phyloP scores from a whole-genome alignment of 2,329 filamentous ascomycete genomes.

The Phialocephala sp. region DNA sequence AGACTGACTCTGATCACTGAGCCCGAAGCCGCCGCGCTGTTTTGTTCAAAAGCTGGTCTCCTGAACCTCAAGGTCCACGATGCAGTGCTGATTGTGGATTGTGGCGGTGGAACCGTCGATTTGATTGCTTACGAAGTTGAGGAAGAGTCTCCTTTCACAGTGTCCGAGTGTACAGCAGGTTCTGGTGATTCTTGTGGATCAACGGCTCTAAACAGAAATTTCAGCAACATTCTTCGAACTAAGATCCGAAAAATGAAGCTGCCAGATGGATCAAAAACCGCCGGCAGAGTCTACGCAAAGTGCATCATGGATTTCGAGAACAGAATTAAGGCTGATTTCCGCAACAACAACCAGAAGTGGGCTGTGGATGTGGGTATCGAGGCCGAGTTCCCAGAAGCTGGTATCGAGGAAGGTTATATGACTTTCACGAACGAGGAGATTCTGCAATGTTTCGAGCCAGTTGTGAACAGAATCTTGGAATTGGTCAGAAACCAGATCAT shows the following conservation, averaged over 20 bases:
- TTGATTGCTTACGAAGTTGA: conserved; percentile 99
- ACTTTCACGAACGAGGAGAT: conserved; percentile 99
- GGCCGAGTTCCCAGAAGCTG: conserved; percentile 95
- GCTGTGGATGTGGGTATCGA: conserved; percentile 98
- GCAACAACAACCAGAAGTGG: conserved; percentile 99
- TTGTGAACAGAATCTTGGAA: conserved; percentile 95
- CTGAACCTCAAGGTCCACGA: conserved; percentile 98
- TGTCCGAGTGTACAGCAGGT: conserved; percentile 95
- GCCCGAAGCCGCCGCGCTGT: conserved; percentile 94
- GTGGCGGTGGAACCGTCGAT: conserved; percentile 97
- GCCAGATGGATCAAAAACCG: conserved; percentile 93
- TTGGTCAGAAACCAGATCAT: conserved; percentile 98
- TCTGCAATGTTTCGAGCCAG: conserved; percentile 97
- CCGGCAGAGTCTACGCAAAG: conserved; percentile 98
- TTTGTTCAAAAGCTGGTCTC: conserved; percentile 95
- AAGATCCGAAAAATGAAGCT: conserved; percentile 99
- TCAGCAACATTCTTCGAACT: conserved; percentile 95
- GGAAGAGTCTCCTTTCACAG: conserved; percentile 95
- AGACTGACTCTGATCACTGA: conserved; percentile 93
- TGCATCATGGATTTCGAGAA: conserved; percentile 99
- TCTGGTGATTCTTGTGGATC: conserved; percentile 98
- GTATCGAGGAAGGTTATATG: conserved; percentile 99
- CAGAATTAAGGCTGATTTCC: conserved; percentile 98
- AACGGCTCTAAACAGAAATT: conserved; percentile 97
- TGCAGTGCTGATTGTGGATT: conserved; percentile 97